Conservation (phyloP, 2,329 filamentous ascomycete species). For the Aureobasidium mangrovei region DNA sequence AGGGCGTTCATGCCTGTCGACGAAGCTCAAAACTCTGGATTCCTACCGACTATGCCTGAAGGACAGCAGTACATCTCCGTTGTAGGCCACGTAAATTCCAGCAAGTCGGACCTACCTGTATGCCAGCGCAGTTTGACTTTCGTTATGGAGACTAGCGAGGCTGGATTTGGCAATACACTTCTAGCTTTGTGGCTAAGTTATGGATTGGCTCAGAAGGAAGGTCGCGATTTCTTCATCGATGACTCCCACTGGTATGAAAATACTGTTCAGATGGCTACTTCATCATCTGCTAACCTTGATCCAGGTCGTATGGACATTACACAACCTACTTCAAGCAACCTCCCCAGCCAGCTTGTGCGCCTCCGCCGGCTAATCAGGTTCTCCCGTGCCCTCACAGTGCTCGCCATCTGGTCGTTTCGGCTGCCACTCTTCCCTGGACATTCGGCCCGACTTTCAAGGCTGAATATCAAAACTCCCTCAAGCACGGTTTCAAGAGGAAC, state of each 20-base stretch:
- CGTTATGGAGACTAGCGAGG: slow-evolving; percentile 63
- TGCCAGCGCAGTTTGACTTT: slow-evolving; percentile 70
- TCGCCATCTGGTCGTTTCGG: slow-evolving; percentile 64
- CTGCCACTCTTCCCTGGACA: slow-evolving; percentile 54
- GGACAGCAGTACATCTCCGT: slow-evolving; percentile 19
- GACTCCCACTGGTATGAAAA: slow-evolving; percentile 57
- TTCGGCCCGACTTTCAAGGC: slow-evolving; percentile 50
- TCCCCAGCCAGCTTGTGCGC: slow-evolving; percentile 55
- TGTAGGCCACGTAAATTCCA: slow-evolving; percentile 17
- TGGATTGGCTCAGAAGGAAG: slow-evolving; percentile 65
- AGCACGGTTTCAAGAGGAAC: slow-evolving; percentile 32
- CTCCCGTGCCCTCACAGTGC: slow-evolving; percentile 71
- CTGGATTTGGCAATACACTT: slow-evolving; percentile 66
- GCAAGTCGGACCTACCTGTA: slow-evolving; percentile 24
- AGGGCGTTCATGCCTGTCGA: slow-evolving; percentile 64
- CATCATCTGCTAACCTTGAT: neutral
- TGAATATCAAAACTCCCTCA: slow-evolving; percentile 14
- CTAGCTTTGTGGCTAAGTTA: slow-evolving; percentile 80
- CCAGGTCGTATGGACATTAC: slow-evolving; percentile 63
- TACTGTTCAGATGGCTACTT: neutral
- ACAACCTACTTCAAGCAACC: slow-evolving; percentile 61
- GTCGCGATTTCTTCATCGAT: slow-evolving; percentile 72
- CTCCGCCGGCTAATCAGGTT: slow-evolving; percentile 66
- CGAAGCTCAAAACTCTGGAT: slow-evolving; percentile 57
- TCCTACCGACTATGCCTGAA: slow-evolving; percentile 44